Base-by-base conservation (phyloP, 257 asterid genomes). In the Solanum arcanum region DNA sequence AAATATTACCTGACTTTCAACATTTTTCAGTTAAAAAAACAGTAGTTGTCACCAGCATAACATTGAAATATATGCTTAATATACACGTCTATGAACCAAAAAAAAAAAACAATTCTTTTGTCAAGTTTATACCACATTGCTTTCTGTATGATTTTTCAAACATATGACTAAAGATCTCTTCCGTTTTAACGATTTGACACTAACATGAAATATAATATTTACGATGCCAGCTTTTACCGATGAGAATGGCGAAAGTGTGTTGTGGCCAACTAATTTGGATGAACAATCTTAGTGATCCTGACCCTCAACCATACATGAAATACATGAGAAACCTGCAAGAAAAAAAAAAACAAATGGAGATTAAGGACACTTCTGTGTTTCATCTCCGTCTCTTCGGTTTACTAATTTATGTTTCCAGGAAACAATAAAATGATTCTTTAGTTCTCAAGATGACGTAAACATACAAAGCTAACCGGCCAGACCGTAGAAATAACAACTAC, bases 281-380 rank as follows among this genome's bases (percentile, higher is more conserved):
- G 39, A 5, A 35, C 44, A 29, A 80, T 29, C 59, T 5, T 42
- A 8, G 69, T 82, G 47, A 82, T 37, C 87, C 78, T 23, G 86
- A 41, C 86, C 70, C 87, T 92, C 88, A 95, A 90, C 95, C 92
- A 85, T 93, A 91, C 88, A 91, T 46, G 89, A 89, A 92, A 81
- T 92, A 92, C 95, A 94, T 90, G 82, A 96, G 94, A 87, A 91
- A 74, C 98, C 98, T 96, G 95, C 95, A 90, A 87, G 87, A 60
- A 74, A 25, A 68, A n/a, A 66, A 39, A 39, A 75, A 56, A 31
- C 66, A 23, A 80, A 47, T 15, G 29, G 7, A 49, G 27, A 49
- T 49, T 49, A 80, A 29, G 12, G 18, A 18, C 16, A 6, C 68
- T 29, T 76, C 9, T 80, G 18, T 11, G 41, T 29, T 80, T 49